Percentiles rank a stretch among this genome's conserved stretches.
phyloP scores from a whole-genome alignment of 2,329 filamentous ascomycete species.

The Neofusicoccum kwambonambiense region DNA sequence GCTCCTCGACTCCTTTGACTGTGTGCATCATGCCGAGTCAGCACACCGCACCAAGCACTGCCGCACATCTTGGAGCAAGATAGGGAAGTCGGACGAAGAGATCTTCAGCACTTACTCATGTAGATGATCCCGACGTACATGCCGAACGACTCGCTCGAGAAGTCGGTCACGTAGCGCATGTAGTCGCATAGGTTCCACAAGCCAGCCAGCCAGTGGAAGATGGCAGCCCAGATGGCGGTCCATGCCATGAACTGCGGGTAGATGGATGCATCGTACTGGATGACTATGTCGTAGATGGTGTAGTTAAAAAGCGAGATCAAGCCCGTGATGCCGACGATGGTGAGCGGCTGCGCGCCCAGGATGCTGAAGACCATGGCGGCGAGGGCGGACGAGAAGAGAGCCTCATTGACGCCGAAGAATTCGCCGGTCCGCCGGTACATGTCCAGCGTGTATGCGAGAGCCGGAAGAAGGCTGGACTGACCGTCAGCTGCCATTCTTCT shows the following conservation, averaged over 20 bases:
- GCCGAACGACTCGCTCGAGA: constrained; percentile 54
- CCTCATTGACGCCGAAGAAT: constrained; percentile 59
- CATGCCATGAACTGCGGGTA: constrained; percentile 58
- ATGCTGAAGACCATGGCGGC: constrained; percentile 56
- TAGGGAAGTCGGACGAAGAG: background rate
- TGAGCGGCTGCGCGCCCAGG: constrained; percentile 54
- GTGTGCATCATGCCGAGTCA: background rate
- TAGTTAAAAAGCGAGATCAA: constrained; percentile 55
- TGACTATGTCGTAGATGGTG: constrained; percentile 59
- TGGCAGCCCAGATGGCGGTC: constrained; percentile 57
- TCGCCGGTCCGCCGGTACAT: constrained; percentile 56
- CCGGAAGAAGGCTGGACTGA: constrained; percentile 51
- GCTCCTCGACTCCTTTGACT: constrained; percentile 58
- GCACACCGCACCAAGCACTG: background rate
- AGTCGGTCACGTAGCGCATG: constrained; percentile 60
- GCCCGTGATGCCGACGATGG: constrained; percentile 58
- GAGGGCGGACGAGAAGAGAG: constrained; percentile 55
- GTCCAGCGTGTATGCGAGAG: constrained; percentile 58
- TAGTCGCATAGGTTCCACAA: constrained; percentile 56
- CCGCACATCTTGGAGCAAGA: background rate
- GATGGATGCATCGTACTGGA: constrained; percentile 47
- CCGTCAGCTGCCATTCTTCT: background rate
- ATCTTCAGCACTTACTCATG: constrained; percentile 38
- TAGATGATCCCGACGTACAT: constrained; percentile 59
- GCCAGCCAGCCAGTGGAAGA: constrained; percentile 57